phyloP scores from a whole-genome alignment of 257 asterid genomes.

The Ocimum tenuiflorum region DNA sequence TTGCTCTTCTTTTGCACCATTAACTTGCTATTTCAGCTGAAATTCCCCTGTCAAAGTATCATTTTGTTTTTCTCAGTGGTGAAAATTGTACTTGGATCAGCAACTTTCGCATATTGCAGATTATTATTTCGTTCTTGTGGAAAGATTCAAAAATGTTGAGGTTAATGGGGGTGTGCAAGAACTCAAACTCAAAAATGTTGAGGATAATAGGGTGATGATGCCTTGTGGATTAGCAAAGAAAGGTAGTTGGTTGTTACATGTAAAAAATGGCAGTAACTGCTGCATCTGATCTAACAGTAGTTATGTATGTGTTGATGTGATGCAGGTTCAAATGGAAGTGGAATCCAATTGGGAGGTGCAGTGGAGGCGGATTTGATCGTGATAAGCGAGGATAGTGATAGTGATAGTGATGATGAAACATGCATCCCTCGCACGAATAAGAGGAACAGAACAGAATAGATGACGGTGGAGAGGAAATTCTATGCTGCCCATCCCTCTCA shows the following conservation, averaged over 20 bases:
- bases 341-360: background rate
- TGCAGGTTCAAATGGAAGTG: conserved; percentile 12
- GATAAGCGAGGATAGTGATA: conserved; percentile 16
- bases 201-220: background rate
- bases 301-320: background rate
- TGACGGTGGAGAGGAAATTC: too few species aligned
- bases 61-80: too few species aligned
- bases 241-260: background rate
- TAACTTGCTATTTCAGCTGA: too few species aligned
- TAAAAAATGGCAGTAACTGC: too few species aligned
- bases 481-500: too few species aligned
- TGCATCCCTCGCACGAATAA: background rate
- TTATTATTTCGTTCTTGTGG: too few species aligned
- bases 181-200: conserved; percentile 7
- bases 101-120: too few species aligned
- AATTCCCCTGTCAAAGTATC: too few species aligned
- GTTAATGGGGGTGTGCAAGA: background rate
- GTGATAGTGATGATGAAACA: background rate
- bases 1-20: too few species aligned
- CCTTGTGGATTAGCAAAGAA: background rate
- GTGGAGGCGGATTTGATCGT: background rate
- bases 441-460: background rate
- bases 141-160: background rate
- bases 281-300: too few species aligned
- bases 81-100: too few species aligned